Percentiles rank a stretch among this genome's conserved stretches.
phyloP scores from a whole-genome alignment of 805 yeast species.

The Priceomyces melissophilus region DNA sequence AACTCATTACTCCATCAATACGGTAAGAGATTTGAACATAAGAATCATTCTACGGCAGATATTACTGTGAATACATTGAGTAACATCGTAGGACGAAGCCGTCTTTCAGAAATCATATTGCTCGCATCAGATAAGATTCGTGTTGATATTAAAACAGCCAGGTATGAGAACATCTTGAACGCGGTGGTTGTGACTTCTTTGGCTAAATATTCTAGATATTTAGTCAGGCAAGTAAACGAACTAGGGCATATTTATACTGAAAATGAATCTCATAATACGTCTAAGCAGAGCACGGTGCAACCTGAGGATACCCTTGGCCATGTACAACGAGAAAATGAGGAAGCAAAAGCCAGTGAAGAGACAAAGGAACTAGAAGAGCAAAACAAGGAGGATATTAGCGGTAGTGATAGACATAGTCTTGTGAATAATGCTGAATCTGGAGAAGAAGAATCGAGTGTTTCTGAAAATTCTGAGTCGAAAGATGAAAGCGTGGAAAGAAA shows the following conservation, averaged over 20 bases:
- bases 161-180: constrained; percentile 19
- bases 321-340: constrained; percentile 6
- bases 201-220: constrained; percentile 14
- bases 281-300: neutral
- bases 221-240: constrained; percentile 22
- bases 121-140: constrained; percentile 17
- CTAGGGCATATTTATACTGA: neutral
- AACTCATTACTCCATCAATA: constrained; percentile 8
- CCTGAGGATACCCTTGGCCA: neutral
- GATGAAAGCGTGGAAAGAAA: constrained; percentile 8
- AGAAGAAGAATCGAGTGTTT: constrained; percentile 7
- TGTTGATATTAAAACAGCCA: constrained; percentile 16
- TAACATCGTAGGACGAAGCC: constrained; percentile 9
- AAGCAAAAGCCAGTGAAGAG: constrained; percentile 4
- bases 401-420: constrained; percentile 6
- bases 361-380: constrained; percentile 10
- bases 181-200: constrained; percentile 19
- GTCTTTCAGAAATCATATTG: constrained; percentile 18
- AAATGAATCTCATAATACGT: neutral
- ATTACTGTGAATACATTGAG: constrained; percentile 10
- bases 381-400: constrained; percentile 13
- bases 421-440: constrained; percentile 5
- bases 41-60: constrained; percentile 2
- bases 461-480: neutral
- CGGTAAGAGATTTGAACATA: constrained; percentile 7